Evolutionary conservation across 2,329 filamentous ascomycete species (phyloP).

Genomic region (Apiospora saccharicola): DNA sequence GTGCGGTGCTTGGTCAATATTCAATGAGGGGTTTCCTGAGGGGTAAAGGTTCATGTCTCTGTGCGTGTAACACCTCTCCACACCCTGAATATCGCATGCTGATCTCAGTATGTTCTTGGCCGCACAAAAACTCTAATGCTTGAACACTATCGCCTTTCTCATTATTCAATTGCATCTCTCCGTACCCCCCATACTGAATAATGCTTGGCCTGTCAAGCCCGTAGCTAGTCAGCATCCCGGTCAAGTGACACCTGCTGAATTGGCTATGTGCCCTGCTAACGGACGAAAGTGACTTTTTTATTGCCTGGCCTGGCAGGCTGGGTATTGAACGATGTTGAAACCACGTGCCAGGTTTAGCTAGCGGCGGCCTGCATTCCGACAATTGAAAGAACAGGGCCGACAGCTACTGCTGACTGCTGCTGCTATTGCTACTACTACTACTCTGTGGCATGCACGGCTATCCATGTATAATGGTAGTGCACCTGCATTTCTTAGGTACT

Average conservation of each 20-base stretch:
- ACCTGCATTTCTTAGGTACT: not conserved
- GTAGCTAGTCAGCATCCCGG: conserved; percentile 13
- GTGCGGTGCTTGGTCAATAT: not conserved
- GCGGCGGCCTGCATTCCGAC: not conserved
- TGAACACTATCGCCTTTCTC: not conserved
- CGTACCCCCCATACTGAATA: not conserved
- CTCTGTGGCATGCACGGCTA: conserved; percentile 2
- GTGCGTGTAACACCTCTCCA: not conserved
- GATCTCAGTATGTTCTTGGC: not conserved
- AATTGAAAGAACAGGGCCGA: not conserved
- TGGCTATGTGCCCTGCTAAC: not conserved
- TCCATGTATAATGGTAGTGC: not conserved
- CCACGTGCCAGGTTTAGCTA: conserved; percentile 8
- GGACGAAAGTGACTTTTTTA: not conserved
- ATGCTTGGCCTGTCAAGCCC: not conserved
- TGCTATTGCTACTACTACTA: not conserved
- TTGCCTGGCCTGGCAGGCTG: not conserved
- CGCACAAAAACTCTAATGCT: conserved; percentile 1
- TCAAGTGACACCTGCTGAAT: not conserved
- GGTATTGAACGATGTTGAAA: conserved; percentile 4
- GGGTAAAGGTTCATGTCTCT: conserved; percentile 4
- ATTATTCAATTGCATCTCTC: not conserved
- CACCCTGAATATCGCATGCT: not conserved
- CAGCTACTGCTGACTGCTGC: not conserved
- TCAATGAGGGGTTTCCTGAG: conserved; percentile 18